Evolutionary conservation across 768 basidiomycete genomes (phyloP).

Genomic region (Mycena capillaripes): DNA sequence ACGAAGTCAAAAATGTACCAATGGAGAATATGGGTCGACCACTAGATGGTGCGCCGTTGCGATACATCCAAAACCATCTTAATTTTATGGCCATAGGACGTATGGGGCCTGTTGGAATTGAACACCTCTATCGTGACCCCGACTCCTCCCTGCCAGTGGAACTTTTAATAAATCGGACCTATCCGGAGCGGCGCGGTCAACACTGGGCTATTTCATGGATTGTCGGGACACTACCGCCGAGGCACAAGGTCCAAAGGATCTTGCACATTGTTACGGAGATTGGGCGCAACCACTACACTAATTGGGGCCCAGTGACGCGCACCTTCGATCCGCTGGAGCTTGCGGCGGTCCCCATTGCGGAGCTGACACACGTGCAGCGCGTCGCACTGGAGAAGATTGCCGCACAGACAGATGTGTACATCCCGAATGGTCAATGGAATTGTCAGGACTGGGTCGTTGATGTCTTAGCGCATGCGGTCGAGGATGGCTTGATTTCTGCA

Average conservation of each 20-base stretch:
- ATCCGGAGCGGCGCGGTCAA: constrained; percentile 20
- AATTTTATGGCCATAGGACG: neutral
- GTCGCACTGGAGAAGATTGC: constrained; percentile 41
- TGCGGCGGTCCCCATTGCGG: constrained; percentile 21
- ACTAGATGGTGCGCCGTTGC: neutral
- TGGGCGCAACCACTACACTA: constrained; percentile 41
- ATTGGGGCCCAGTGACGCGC: constrained; percentile 45
- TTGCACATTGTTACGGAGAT: constrained; percentile 39
- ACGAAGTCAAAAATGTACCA: neutral
- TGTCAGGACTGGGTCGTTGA: constrained; percentile 47
- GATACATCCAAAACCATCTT: no score
- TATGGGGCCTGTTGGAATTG: neutral
- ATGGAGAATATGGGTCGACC: constrained; percentile 14
- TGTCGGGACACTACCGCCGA: constrained; percentile 32
- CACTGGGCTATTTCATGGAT: constrained; percentile 44
- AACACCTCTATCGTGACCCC: neutral
- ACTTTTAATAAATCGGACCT: neutral
- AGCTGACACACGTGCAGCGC: constrained; percentile 27
- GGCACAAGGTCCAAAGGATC: constrained; percentile 34
- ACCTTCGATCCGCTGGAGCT: constrained; percentile 24
- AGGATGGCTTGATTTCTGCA: constrained; percentile 15
- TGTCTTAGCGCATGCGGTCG: constrained; percentile 36
- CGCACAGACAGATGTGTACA: constrained; percentile 32
- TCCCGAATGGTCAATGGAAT: constrained; percentile 47
- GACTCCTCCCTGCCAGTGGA: neutral